phyloP scores from a whole-genome alignment of 495 filamentous ascomycete genomes.

The Annulohypoxylon nitens region DNA sequence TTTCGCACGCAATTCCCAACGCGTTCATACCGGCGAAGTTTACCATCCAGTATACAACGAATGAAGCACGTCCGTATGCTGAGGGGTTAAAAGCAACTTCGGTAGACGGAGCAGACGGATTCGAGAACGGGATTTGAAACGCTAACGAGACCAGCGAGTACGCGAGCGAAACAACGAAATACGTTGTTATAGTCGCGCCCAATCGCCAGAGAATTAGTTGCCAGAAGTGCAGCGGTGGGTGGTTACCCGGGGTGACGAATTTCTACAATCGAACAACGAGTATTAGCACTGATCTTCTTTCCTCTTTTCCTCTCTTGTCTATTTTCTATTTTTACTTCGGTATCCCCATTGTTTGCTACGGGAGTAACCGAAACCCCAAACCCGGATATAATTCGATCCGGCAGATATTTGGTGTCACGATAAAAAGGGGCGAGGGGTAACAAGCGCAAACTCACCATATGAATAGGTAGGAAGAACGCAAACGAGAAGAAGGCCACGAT shows the following conservation, averaged over 20 bases:
- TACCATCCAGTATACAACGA: constrained; percentile 80
- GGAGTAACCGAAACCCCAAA: constrained; percentile 10
- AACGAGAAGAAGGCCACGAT: constrained; percentile 81
- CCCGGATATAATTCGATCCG: background rate
- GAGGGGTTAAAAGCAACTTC: constrained; percentile 63
- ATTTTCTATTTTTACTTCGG: background rate
- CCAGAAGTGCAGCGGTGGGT: constrained; percentile 70
- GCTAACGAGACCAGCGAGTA: constrained; percentile 76
- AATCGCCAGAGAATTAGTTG: constrained; percentile 75
- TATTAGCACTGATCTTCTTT: constrained; percentile 2
- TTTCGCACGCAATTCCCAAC: constrained; percentile 77
- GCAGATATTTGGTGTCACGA: background rate
- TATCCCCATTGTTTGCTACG: background rate
- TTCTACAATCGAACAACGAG: constrained; percentile 21
- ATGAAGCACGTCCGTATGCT: constrained; percentile 71
- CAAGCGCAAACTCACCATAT: constrained; percentile 65
- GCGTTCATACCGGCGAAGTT: constrained; percentile 79
- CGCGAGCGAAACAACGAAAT: constrained; percentile 75
- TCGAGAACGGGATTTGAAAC: constrained; percentile 73
- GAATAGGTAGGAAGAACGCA: constrained; percentile 76
- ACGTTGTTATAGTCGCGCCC: constrained; percentile 69
- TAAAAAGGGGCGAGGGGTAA: constrained; percentile 5
- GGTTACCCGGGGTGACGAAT: constrained; percentile 51
- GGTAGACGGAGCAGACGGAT: constrained; percentile 58
- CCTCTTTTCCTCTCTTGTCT: background rate